Evolutionary conservation across 495 filamentous ascomycete genomes (phyloP), one percentile per base, ranked within the genome.

Genomic region (Chaetomium cochliodes): DNA sequence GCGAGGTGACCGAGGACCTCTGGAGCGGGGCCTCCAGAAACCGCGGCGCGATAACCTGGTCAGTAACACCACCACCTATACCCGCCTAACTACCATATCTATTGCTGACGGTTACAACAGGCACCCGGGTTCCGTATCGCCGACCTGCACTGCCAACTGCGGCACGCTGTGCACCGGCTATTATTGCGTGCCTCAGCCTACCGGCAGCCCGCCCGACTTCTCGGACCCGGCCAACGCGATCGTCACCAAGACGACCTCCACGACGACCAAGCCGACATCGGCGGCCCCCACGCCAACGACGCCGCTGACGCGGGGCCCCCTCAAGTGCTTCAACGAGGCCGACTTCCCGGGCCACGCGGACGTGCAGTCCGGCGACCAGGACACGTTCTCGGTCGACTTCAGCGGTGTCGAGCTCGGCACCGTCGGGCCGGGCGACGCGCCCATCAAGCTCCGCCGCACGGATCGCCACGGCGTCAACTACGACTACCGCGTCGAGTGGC

Each of bases 301-400:
- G 33, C 50, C 60, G 28, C 60, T 62, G 47, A 46, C 37, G 30
- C 60, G 60, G 5, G 60, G 50, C n/a, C 60, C 50, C 28, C n/a
- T 62, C 60, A 54, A 54, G 50, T 62, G 49, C 51, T 62, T 62
- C 50, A 30, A 55, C 50, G 50, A 62, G 37, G 60, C 60, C 60
- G 50, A 62, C 60, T 62, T 62, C 49, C 50, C 60, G 15, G 60
- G 60, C 49, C 60, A 62, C 60, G 60, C 30, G 37, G 60, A 62
- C 39, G 46, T 62, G 50, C 60, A 62, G 50, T 42, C 28, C 60
- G 51, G 37, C n/a, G 37, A 55, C 28, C 60, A 62, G 22, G 15
- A 62, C 22, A 25, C 11, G 12, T 62, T 62, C 49, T 62, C 59
- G n/a, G 28, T 42, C 28, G 49, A 62, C 3, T 62, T 55, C 20